Percentiles rank a stretch among this genome's conserved stretches.
These are phyloP conservation scores for Erythrophleum fordii DNA, from an alignment of 306 rosid species.

Conservation along the genomic window DNA sequence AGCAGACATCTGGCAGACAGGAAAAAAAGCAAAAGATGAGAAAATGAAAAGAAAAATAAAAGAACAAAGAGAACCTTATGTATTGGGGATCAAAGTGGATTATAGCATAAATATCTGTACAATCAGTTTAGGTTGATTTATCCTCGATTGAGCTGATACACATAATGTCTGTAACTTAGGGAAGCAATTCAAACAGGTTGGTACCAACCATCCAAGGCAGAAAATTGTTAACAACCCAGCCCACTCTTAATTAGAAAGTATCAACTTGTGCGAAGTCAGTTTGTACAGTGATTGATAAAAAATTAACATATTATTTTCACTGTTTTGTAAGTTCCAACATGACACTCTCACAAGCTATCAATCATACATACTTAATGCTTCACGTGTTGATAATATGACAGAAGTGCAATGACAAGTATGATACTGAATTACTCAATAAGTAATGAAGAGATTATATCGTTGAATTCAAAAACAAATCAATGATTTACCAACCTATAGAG, in stretches of 20 bases:
- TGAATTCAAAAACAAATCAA: slow-evolving; percentile 26
- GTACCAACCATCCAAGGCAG: slow-evolving; percentile 16
- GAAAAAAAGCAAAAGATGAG: slow-evolving; percentile 24
- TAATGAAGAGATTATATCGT: slow-evolving; percentile 1
- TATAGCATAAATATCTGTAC: slow-evolving; percentile 20
- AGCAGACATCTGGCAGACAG: slow-evolving; percentile 63
- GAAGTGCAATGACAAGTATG: not conserved
- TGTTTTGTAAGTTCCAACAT: slow-evolving; percentile 5
- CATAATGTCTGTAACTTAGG: slow-evolving; percentile 5
- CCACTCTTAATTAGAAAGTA: not conserved
- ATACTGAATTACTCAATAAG: not conserved
- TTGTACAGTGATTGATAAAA: slow-evolving; percentile 1
- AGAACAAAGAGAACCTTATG: slow-evolving; percentile 19
- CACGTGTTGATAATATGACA: slow-evolving; percentile 2
- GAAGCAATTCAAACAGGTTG: slow-evolving; percentile 30
- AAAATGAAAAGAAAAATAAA: slow-evolving; percentile 23
- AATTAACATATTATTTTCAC: not conserved
- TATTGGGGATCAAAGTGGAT: slow-evolving; percentile 10
- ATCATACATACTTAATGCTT: slow-evolving; percentile 9
- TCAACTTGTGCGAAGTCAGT: slow-evolving; percentile 1
- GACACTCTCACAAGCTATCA: slow-evolving; percentile 23
- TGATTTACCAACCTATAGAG: slow-evolving; percentile 66
- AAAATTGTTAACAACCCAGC: slow-evolving; percentile 14
- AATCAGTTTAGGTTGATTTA: slow-evolving; percentile 21
- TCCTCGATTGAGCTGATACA: slow-evolving; percentile 25